phyloP scores from a whole-genome alignment of 306 rosid genomes.

The Malus orientalis region DNA sequence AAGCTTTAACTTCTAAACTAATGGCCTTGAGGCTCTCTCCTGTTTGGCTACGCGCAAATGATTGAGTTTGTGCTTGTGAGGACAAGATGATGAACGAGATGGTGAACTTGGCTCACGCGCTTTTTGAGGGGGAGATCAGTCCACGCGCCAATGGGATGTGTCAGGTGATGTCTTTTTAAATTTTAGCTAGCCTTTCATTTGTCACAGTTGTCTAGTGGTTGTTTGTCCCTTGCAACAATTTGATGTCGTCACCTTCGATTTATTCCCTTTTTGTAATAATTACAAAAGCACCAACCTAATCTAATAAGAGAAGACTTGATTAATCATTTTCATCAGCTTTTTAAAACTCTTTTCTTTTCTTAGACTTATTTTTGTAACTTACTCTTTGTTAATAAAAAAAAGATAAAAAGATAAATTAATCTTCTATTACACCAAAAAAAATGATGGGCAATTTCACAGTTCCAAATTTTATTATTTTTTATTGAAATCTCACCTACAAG shows the following conservation, averaged over 20 bases:
- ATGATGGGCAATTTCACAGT: fast-evolving
- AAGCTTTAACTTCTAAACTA: neutral
- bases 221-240: neutral
- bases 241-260: neutral
- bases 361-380: too few species aligned
- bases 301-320: too few species aligned
- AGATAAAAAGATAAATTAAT: too few species aligned
- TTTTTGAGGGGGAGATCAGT: neutral
- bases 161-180: neutral
- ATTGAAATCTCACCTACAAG: fast-evolving
- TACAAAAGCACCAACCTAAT: neutral
- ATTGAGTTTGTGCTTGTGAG: neutral
- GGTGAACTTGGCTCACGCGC: neutral
- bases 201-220: neutral
- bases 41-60: conserved; percentile 9
- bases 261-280: neutral
- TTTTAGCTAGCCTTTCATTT: neutral
- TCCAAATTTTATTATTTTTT: too few species aligned
- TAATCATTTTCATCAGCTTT: too few species aligned
- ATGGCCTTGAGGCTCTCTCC: neutral
- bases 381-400: too few species aligned
- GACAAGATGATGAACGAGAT: neutral
- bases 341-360: too few species aligned
- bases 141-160: neutral
- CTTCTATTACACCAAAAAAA: too few species aligned